Conservation (phyloP, 2,329 filamentous ascomycete species). For the Xylariaceae sp. region DNA sequence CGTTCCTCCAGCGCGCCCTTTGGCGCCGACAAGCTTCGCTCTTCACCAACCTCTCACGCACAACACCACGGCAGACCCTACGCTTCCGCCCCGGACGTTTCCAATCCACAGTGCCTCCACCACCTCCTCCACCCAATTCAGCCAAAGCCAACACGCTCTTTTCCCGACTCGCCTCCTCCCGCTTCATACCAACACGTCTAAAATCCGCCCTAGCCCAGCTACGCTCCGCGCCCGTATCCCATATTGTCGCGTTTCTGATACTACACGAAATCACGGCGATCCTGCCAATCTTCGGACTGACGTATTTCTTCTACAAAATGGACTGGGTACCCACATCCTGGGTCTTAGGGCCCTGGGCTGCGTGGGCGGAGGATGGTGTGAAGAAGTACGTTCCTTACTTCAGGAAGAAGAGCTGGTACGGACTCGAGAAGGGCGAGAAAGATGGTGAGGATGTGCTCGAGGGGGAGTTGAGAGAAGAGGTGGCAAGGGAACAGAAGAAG, state of each 20-base stretch:
- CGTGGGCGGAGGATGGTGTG: constrained; percentile 58
- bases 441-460: constrained; percentile 24
- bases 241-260: constrained; percentile 80
- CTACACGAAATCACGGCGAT: constrained; percentile 91
- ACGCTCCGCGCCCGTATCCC: constrained; percentile 71
- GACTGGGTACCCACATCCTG: constrained; percentile 63
- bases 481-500: constrained; percentile 26
- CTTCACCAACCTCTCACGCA: constrained; percentile 4
- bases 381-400: constrained; percentile 75
- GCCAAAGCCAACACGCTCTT: constrained; percentile 32
- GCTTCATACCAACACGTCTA: constrained; percentile 59
- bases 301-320: constrained; percentile 75
- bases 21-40: constrained; percentile 15
- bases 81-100: constrained; percentile 11
- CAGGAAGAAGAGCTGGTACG: constrained; percentile 75
- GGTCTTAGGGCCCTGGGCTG: constrained; percentile 47
- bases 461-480: constrained; percentile 24
- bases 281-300: constrained; percentile 70
- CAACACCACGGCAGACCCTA: not conserved
- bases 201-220: constrained; percentile 67
- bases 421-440: constrained; percentile 37
- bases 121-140: constrained; percentile 2
- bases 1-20: constrained; percentile 5
- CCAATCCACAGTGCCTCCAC: constrained; percentile 19
- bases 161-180: constrained; percentile 41